These are phyloP conservation scores for Juncus inflexus DNA, from an alignment of 176 grass and related monocot genomes.

Conservation along the genomic window DNA sequence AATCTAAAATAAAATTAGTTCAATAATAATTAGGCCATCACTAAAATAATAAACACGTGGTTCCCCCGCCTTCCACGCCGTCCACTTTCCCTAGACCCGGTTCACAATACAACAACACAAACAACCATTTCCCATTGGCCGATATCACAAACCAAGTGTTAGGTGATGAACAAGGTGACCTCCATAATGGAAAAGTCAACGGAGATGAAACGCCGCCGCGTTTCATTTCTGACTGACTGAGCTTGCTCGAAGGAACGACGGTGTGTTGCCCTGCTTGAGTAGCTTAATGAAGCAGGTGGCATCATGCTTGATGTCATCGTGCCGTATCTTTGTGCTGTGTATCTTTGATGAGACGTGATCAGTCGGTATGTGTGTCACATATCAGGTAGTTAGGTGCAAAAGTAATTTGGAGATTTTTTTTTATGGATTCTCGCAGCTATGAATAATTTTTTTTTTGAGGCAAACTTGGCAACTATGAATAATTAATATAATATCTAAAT, in stretches of 20 bases:
- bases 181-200: constrained; percentile 28
- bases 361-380: too few species aligned
- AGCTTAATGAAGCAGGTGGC: not conserved
- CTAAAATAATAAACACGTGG: constrained; percentile 26
- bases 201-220: constrained; percentile 10
- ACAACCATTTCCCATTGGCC: too few species aligned
- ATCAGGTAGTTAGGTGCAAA: too few species aligned
- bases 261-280: not conserved
- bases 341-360: not conserved
- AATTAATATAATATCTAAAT: too few species aligned
- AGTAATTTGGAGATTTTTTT: too few species aligned
- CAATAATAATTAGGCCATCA: constrained; percentile 5
- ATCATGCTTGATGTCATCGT: constrained; percentile 12
- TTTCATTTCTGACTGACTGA: constrained; percentile 6
- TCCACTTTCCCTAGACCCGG: not conserved
- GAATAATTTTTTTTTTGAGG: too few species aligned
- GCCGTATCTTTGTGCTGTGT: not conserved
- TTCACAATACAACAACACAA: not conserved
- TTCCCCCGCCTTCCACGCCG: constrained; percentile 2
- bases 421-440: too few species aligned
- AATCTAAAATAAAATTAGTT: constrained; percentile 1
- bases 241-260: not conserved
- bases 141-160: not conserved
- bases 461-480: too few species aligned
- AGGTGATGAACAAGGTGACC: not conserved